Evolutionary conservation across 331 rosid genomes (phyloP), one percentile per base, ranked within the genome.

Genomic region (Acacia concinna): DNA sequence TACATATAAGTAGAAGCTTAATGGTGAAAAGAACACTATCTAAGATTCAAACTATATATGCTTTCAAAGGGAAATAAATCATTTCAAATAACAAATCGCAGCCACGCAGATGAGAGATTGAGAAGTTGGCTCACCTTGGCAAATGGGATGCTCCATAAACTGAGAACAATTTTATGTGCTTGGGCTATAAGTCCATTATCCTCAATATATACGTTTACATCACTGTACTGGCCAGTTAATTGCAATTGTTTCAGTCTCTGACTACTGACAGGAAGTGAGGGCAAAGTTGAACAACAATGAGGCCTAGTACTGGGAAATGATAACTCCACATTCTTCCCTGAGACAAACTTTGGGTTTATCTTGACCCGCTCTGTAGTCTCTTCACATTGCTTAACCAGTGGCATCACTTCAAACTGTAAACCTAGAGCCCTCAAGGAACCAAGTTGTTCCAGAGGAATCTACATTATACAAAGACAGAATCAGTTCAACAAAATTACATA

Each of bases 81-180:
- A 63, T 64, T 59, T 59, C 65, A 59, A 59, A 59, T 59, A 57
- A 23, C 13, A 5, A 57, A 57, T 21, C 13, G 25, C 1, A 2
- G 62, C 62, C 37, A 82, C 30, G 5, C 43, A 75, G 46, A 56
- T 40, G 60, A 66, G 44, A n/a, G 43, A 78, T 62, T 15, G 17
- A 21, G 28, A 65, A 74, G 60, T 78, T 68, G 71, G 78, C 87
- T 88, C 71, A 95, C 97, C 97, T 88, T 93, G 68, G 97, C 82
- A 81, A 95, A 95, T 21, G 97, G 96, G 56, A 90, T 79, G 83
- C 98, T 95, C 97, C 97, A 95, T 73, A 90, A 85, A 82, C 97
- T 90, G 74, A 94, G 97, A 84, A 95, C 83, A 84, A 95, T 83
- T 85, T 85, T 91, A 82, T 95, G 98, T 15, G 88, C 84, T 68